Evolutionary conservation across 2,329 filamentous ascomycete genomes (phyloP).

Genomic region (Thermomyces lanuginosus): DNA sequence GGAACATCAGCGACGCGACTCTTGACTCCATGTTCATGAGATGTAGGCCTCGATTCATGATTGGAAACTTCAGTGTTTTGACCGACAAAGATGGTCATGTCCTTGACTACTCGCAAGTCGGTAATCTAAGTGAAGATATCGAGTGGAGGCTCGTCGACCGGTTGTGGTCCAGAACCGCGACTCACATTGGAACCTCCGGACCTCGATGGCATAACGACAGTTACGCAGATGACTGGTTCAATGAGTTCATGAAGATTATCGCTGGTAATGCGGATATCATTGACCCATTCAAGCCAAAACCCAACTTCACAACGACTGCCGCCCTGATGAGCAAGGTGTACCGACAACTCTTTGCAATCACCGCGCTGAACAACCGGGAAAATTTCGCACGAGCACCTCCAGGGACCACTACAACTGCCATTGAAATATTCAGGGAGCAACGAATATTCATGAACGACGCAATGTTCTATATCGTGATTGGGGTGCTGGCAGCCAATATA

Average conservation of each 20-base stretch:
- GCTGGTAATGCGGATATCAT: slow-evolving; percentile 19
- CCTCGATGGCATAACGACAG: slow-evolving; percentile 34
- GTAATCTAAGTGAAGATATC: slow-evolving; percentile 1
- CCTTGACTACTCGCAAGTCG: slow-evolving; percentile 3
- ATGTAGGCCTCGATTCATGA: slow-evolving; percentile 20
- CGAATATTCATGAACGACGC: slow-evolving; percentile 34
- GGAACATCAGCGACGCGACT: slow-evolving; percentile 3
- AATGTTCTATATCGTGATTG: slow-evolving; percentile 32
- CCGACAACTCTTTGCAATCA: slow-evolving; percentile 26
- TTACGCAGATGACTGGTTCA: slow-evolving; percentile 30
- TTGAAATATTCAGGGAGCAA: background rate
- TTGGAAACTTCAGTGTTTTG: slow-evolving; percentile 18
- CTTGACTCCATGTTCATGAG: slow-evolving; percentile 14
- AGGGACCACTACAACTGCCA: background rate
- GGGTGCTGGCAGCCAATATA: slow-evolving; percentile 30
- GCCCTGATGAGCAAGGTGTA: slow-evolving; percentile 17
- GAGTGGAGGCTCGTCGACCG: background rate
- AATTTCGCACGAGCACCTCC: slow-evolving; percentile 18
- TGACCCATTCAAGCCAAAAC: slow-evolving; percentile 17
- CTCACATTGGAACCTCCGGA: slow-evolving; percentile 1
- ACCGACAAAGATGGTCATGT: slow-evolving; percentile 20
- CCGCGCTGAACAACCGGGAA: slow-evolving; percentile 28
- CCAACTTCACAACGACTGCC: slow-evolving; percentile 14
- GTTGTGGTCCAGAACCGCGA: slow-evolving; percentile 1
- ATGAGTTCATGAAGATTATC: slow-evolving; percentile 27